Conservation (phyloP, 2,329 filamentous ascomycete genomes). For the Orbilia ellipsospora region DNA sequence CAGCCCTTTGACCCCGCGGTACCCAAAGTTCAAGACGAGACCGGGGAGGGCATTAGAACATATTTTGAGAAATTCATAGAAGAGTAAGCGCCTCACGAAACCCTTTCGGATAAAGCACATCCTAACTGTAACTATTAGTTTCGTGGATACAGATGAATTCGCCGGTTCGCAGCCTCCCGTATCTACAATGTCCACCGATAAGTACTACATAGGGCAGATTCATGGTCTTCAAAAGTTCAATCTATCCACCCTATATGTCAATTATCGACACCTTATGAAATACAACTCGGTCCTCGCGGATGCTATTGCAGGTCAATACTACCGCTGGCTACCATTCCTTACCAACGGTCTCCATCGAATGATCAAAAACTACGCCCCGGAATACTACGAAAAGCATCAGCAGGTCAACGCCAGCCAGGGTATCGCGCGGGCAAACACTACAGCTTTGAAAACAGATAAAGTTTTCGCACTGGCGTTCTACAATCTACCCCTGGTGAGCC, state of each 20-base stretch:
- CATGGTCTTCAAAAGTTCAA: conserved; percentile 78
- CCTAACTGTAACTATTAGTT: conserved; percentile 64
- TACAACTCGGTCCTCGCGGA: conserved; percentile 82
- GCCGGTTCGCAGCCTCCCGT: conserved; percentile 62
- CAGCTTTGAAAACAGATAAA: conserved; percentile 81
- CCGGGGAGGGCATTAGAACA: conserved; percentile 78
- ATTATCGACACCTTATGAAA: conserved; percentile 80
- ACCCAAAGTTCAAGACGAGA: conserved; percentile 78
- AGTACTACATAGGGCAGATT: conserved; percentile 86
- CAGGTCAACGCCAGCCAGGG: conserved; percentile 46
- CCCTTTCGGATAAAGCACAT: neutral
- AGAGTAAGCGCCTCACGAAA: conserved; percentile 66
- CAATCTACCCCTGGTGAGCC: conserved; percentile 86
- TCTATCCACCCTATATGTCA: conserved; percentile 87
- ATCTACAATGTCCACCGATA: conserved; percentile 73
- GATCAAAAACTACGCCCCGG: conserved; percentile 92
- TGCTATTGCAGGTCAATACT: conserved; percentile 89
- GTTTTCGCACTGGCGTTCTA: conserved; percentile 93
- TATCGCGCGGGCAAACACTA: conserved; percentile 71
- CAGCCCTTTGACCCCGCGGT: conserved; percentile 66
- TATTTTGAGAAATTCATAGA: conserved; percentile 85
- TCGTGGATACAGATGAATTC: conserved; percentile 74
- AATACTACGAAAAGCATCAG: conserved; percentile 73
- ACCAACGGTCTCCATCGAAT: conserved; percentile 88
- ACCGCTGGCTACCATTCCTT: conserved; percentile 92